These are phyloP conservation scores for Cyclotella cryptica DNA, from an alignment of 108 stramenopile genomes.

Conservation along the genomic window DNA sequence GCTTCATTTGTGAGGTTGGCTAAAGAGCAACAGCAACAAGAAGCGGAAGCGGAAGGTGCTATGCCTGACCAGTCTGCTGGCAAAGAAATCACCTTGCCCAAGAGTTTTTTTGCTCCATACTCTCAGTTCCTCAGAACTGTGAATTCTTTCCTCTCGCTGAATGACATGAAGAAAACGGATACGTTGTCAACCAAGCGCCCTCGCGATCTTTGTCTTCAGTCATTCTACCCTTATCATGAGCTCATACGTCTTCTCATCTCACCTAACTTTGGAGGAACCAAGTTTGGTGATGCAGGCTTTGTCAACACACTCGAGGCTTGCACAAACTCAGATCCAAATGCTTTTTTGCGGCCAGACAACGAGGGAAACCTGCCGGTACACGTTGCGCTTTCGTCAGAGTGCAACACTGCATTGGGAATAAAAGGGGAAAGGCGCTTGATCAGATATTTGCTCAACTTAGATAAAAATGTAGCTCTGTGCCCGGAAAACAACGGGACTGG, in stretches of 20 bases:
- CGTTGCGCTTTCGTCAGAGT: constrained; percentile 51
- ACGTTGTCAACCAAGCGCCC: neutral
- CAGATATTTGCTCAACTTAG: constrained; percentile 39
- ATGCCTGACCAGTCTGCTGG: neutral
- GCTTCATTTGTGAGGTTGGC: constrained; percentile 30
- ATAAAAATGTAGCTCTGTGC: constrained; percentile 34
- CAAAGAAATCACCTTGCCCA: constrained; percentile 25
- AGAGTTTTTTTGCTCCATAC: constrained; percentile 25
- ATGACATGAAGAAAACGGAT: neutral
- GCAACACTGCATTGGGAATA: constrained; percentile 49
- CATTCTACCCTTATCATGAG: constrained; percentile 58
- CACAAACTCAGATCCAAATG: constrained; percentile 42
- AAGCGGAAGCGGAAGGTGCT: constrained; percentile 6
- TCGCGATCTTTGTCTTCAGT: constrained; percentile 10
- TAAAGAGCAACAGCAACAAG: constrained; percentile 21
- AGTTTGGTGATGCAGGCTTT: constrained; percentile 49
- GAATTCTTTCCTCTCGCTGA: constrained; percentile 9
- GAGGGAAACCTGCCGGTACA: constrained; percentile 58
- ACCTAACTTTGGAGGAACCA: constrained; percentile 39
- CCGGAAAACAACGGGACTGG: constrained; percentile 30
- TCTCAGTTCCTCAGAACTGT: constrained; percentile 26
- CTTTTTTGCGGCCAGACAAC: constrained; percentile 42
- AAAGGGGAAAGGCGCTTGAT: constrained; percentile 50
- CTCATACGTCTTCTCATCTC: constrained; percentile 45
- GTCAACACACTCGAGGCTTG: constrained; percentile 52